Percentiles rank a stretch among this genome's conserved stretches.
Conservation (phyloP, 2,329 filamentous ascomycete species). For the Metarhizium brunneum region DNA sequence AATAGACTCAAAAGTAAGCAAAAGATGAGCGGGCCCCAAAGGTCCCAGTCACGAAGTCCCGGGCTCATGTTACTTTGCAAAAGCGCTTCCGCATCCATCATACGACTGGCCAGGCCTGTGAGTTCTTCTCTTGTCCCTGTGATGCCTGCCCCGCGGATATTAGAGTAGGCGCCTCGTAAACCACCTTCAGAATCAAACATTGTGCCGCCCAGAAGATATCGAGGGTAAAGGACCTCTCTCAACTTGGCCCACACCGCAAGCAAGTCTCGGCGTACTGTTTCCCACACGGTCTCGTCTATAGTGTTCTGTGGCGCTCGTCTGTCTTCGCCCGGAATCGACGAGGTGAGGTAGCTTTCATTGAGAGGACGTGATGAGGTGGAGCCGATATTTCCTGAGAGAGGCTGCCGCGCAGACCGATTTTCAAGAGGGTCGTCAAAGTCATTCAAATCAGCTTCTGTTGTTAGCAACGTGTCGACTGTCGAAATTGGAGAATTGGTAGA, state of each 20-base stretch:
- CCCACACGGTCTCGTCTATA: constrained; percentile 96
- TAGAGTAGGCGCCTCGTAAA: constrained; percentile 52
- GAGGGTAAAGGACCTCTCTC: constrained; percentile 91
- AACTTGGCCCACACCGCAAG: constrained; percentile 96
- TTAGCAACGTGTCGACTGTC: constrained; percentile 2
- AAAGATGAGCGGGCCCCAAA: constrained; percentile 95
- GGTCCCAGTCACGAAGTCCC: constrained; percentile 89
- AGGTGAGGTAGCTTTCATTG: constrained; percentile 77
- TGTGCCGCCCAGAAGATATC: constrained; percentile 72
- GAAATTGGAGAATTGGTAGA: not conserved
- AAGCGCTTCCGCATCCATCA: constrained; percentile 54
- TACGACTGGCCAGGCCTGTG: constrained; percentile 49
- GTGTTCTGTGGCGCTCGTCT: constrained; percentile 82
- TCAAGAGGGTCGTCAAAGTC: constrained; percentile 85
- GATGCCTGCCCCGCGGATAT: constrained; percentile 48
- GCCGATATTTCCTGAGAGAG: constrained; percentile 77
- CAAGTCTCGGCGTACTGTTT: constrained; percentile 86
- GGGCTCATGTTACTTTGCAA: constrained; percentile 72
- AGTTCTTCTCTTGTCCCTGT: constrained; percentile 53
- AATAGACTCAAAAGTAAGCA: constrained; percentile 82
- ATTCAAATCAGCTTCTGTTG: constrained; percentile 63
- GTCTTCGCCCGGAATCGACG: constrained; percentile 85
- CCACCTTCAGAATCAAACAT: constrained; percentile 49
- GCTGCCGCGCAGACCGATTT: constrained; percentile 60
- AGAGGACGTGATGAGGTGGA: constrained; percentile 45